Base-by-base conservation (phyloP, 805 yeast species). In the Candida andamanensis region DNA sequence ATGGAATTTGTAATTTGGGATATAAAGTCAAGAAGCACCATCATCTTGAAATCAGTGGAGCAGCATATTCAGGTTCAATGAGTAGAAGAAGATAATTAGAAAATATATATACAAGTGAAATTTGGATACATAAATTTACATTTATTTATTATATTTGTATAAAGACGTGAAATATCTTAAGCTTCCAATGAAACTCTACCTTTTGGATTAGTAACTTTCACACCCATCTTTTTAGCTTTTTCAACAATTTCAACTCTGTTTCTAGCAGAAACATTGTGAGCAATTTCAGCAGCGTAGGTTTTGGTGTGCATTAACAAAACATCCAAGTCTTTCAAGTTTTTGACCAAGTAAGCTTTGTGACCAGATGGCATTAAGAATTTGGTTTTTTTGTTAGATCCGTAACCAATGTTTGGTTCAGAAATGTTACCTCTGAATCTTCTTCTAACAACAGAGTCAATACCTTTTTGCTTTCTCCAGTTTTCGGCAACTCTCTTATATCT, bases 391-490 rank as follows among this genome's bases (percentile, higher is more conserved):
- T 92, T 87, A 58, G 97, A 87, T 75, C 98, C 97, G 80, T 85
- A 92, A 80, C 99, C 99, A 62, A 92, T 89, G 78, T 84, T 89
- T 79, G 99, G 99, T 80, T 90, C 95, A 60, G 89, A 78, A 67
- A 92, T 85, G 74, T 90, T 83, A 67, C 98, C 98, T 82, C 97
- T 86, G 95, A 92, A 92, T 80, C 92, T 83, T 80, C 98, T 90
- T 80, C 99, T 92, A 69, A 94, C 97, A 76, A 86, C 80, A 56
- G 97, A 89, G 80, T 92, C 99, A 69, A 92, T 92, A 92, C 99
- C 99, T 85, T 92, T 92, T 77, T 94, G 99, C 78, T 92, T 90
- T 86, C 99, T 92, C 98, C 98, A 94, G 81, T 80, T 82, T 76
- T 86, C 97, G 63, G 85, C 75, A 57, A 92, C 96, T 76, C 99